Evolutionary conservation across 2,329 filamentous ascomycete genomes (phyloP).

Genomic region (Ophiostoma ips): DNA sequence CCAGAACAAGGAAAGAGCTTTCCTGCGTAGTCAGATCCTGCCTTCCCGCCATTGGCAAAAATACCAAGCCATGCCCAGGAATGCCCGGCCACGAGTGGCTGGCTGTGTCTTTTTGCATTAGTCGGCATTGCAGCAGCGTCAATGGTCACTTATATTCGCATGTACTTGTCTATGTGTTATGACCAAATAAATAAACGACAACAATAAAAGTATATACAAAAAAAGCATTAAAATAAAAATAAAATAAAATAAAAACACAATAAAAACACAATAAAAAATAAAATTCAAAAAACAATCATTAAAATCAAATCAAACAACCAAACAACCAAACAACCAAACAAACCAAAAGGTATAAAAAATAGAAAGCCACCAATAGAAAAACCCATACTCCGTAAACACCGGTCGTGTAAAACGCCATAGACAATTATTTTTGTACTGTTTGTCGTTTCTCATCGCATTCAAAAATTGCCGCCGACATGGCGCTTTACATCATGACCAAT

Average conservation of each 20-base stretch:
- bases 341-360: constrained; percentile 1
- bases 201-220: too few relatives aligned
- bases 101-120: neutral
- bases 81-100: neutral
- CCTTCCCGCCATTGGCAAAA: neutral
- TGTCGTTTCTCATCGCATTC: too few relatives aligned
- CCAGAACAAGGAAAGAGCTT: neutral
- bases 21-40: neutral
- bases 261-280: neutral
- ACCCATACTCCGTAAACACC: neutral
- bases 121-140: too few relatives aligned
- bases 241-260: too few relatives aligned
- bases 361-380: constrained; percentile 2
- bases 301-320: neutral
- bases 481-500: constrained; percentile 6
- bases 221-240: too few relatives aligned
- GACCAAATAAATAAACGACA: too few relatives aligned
- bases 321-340: neutral
- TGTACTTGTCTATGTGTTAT: too few relatives aligned
- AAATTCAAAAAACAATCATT: neutral
- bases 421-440: too few relatives aligned
- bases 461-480: neutral
- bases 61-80: neutral
- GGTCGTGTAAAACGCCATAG: neutral
- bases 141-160: too few relatives aligned